A percentile compares a stretch with the other conserved stretches of the same genome.
These are phyloP conservation scores for Funneliformis mosseae DNA, from an alignment of 192 early-diverging fungal species.

Conservation along the genomic window DNA sequence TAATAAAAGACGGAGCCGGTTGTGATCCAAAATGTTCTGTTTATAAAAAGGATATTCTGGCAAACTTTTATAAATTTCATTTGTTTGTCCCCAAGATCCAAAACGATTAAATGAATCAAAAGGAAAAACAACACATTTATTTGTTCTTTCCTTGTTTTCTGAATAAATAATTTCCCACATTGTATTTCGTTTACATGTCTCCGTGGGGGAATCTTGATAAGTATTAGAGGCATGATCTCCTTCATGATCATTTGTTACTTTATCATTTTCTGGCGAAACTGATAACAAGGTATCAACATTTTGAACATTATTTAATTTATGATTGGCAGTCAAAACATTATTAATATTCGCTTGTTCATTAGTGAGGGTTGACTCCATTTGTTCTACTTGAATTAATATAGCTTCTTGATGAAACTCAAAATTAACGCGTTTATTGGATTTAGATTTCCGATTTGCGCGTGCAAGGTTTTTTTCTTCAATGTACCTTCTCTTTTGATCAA, in stretches of 20 bases:
- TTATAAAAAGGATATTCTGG: constrained; percentile 53
- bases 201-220: too few species aligned
- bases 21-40: constrained; percentile 45
- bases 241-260: background rate
- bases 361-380: background rate
- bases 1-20: constrained; percentile 29
- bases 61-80: constrained; percentile 39
- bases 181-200: background rate
- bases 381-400: background rate
- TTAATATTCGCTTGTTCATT: background rate
- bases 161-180: background rate
- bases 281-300: background rate
- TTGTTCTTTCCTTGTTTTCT: background rate
- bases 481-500: background rate
- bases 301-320: background rate
- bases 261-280: background rate
- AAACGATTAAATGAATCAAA: background rate
- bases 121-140: background rate
- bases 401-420: background rate
- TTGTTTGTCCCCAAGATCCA: background rate
- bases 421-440: background rate
- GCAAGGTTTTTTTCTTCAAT: background rate
- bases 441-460: background rate
- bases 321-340: background rate
- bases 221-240: background rate